Evolutionary conservation across 306 rosid species (phyloP), one percentile per base, ranked within the genome.

Genomic region (Cajanus cajan): DNA sequence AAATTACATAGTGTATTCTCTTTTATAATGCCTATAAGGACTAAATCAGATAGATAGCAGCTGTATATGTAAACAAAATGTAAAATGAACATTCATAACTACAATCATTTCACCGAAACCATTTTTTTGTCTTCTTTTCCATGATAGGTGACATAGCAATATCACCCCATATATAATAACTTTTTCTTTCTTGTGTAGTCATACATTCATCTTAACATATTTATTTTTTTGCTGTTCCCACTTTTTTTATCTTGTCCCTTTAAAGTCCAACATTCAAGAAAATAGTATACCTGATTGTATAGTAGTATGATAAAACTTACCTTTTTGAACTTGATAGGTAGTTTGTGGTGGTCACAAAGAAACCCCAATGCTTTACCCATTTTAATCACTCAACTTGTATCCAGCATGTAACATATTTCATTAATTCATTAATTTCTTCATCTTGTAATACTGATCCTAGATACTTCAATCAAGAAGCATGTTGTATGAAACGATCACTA

Each of bases 1-100:
- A 72, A 21, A 24, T 43, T 28, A 68, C 55, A 40, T 39, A 7
- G 51, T 77, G n/a, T 28, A 73, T 55, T 73, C 50, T 71, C 45
- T 70, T 73, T 33, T 55, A 55, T 55, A 21, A 55, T 55, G 12
- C 63, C 31, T 55, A n/a, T 28, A 28, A 58, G 4, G 71, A 37
- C 13, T 52, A 51, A 8, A 57, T 47, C 62, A 10, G n/a, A 21
- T 22, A 34, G 68, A 41, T 64, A 16, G 50, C 15, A 71, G 78
- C 8, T 33, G 78, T 15, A 51, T 40, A 8, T 52, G 28, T 44
- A 69, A 68, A 19, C n/a, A 78, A 55, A 51, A 28, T 4, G 22
- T 76, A 55, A 62, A n/a, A 68, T 44, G 24, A 82, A 67, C 16
- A 70, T 12, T 21, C 40, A 14, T 22, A 8, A 21, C 62, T 4